A percentile compares a stretch with the other conserved stretches of the same genome.
Evolutionary conservation across 176 grass and related monocot genomes (phyloP).

Genomic region (Lolium multiflorum): DNA sequence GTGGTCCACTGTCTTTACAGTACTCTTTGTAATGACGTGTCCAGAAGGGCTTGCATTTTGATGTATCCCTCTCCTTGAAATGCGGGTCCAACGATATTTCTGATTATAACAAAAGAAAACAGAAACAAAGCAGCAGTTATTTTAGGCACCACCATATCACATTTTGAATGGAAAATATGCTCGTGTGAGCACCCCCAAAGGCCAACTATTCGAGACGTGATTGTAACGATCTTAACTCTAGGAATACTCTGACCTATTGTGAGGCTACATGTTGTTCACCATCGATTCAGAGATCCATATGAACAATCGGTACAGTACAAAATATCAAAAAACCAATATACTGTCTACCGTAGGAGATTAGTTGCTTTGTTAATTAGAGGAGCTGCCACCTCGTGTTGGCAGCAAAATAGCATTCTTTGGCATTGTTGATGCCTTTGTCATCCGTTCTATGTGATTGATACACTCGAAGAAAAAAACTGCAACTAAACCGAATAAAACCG

Average conservation of each 20-base stretch:
- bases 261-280: not conserved
- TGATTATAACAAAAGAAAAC: conserved; percentile 26
- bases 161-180: not conserved
- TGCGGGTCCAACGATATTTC: conserved; percentile 50
- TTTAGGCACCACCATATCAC: not conserved
- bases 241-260: not conserved
- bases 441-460: no score
- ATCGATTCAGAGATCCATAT: not conserved
- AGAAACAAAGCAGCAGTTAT: not conserved
- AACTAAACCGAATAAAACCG: conserved; percentile 8
- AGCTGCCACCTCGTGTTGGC: no score
- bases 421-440: no score
- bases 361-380: no score
- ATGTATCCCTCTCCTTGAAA: conserved; percentile 34
- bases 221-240: not conserved
- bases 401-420: no score
- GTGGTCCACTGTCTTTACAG: conserved; percentile 32
- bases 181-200: not conserved
- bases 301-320: not conserved
- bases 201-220: not conserved
- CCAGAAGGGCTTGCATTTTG: conserved; percentile 39
- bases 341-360: no score
- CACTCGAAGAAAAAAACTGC: not conserved
- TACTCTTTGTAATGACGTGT: conserved; percentile 14
- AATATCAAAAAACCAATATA: not conserved